Conservation (phyloP, 2,329 filamentous ascomycete species). For the Phialophora verrucosa region DNA sequence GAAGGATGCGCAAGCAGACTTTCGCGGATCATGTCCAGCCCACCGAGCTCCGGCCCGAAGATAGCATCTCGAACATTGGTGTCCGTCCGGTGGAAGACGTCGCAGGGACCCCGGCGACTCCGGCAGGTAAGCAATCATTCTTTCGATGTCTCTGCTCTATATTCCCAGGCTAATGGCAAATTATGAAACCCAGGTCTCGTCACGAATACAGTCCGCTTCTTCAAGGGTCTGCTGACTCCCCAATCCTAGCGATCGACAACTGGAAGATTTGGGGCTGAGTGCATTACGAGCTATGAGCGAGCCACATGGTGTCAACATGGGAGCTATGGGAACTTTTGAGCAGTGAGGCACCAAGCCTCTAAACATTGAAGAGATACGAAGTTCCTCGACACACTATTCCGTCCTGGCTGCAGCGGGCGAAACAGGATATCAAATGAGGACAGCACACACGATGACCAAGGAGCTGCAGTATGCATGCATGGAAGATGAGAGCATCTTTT, state of each 20-base stretch:
- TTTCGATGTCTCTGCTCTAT: neutral
- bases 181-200: neutral
- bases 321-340: neutral
- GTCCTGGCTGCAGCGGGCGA: neutral
- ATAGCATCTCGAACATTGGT: constrained; percentile 18
- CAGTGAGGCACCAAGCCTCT: neutral
- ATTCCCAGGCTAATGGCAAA: neutral
- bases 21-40: neutral
- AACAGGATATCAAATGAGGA: neutral
- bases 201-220: constrained; percentile 9
- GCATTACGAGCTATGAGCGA: neutral
- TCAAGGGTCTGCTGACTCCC: constrained; percentile 20
- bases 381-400: neutral
- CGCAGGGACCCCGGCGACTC: neutral
- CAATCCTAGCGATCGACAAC: neutral
- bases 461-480: neutral
- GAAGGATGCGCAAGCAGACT: constrained; percentile 17
- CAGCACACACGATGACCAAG: neutral
- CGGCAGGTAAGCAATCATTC: constrained; percentile 1
- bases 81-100: neutral
- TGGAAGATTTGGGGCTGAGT: neutral
- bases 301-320: neutral
- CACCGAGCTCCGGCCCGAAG: constrained; percentile 19
- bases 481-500: neutral
- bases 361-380: neutral